Evolutionary conservation across 129 eudicot species (phyloP).

Genomic region (Flaveria robusta): DNA sequence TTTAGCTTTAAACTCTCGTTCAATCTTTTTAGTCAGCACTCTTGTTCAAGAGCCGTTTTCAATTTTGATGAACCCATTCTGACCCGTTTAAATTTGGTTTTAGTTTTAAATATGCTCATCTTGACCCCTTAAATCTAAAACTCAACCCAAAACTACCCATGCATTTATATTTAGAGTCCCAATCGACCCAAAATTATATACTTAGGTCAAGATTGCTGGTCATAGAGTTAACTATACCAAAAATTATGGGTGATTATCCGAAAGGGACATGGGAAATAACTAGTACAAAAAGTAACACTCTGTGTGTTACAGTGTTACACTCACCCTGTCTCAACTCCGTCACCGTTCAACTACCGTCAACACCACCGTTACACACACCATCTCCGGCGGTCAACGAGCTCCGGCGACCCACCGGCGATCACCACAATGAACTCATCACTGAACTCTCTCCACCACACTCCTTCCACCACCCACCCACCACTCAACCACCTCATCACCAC

Average conservation of each 20-base stretch:
- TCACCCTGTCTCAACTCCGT: not conserved
- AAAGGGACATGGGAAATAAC: not conserved
- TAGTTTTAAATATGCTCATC: too few species aligned
- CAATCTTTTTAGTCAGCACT: too few species aligned
- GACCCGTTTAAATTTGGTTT: too few species aligned
- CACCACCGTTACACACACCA: not conserved
- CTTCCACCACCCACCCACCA: slow-evolving; percentile 22
- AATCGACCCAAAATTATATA: too few species aligned
- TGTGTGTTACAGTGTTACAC: not conserved
- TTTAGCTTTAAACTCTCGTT: too few species aligned
- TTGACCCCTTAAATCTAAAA: too few species aligned
- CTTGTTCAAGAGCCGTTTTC: too few species aligned
- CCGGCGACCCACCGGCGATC: not conserved
- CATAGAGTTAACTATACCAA: too few species aligned
- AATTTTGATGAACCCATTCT: too few species aligned
- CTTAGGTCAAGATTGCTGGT: too few species aligned
- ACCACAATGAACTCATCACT: slow-evolving; percentile 39
- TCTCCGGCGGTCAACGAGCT: slow-evolving; percentile 14
- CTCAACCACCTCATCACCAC: slow-evolving; percentile 13
- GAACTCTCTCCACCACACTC: slow-evolving; percentile 32
- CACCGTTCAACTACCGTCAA: not conserved
- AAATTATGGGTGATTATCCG: not conserved
- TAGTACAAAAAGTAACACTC: not conserved
- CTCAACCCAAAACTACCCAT: too few species aligned
- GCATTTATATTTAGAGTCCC: too few species aligned